Base-by-base conservation (phyloP, 306 rosid species). In the Acmispon strigosus region DNA sequence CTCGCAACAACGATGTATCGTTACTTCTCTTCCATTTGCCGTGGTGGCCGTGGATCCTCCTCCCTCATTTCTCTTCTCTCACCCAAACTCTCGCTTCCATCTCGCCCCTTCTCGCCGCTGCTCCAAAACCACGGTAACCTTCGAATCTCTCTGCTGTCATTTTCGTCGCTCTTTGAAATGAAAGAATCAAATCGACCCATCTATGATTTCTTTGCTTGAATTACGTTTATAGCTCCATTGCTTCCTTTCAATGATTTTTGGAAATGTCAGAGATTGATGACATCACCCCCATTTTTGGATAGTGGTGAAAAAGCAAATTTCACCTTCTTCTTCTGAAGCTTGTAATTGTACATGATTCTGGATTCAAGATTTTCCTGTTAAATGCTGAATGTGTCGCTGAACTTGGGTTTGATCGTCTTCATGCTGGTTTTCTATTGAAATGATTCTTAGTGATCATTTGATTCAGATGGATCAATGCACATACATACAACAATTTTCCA, bases 391-490 rank as follows among this genome's bases (percentile, higher is more conserved):
- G n/a, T 11, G 48, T 12, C 2, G 0, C 13, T 12, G 48, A 11
- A 4, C 44, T 43, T 43, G 2, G 37, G 6, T 32, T 32, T 32
- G 37, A 32, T 32, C 7, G 1, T 11, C 48, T 43, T 12, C 48
- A 4, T 43, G 14, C 15, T 43, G 12, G n/a, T 11, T 43, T 8
- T 43, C 14, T 43, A 27, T 27, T 54, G 90, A 77, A 74, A 60
- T 62, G 6, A 79, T 48, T 59, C 39, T 72, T 72, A 66, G 62
- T 71, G 90, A 80, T 55, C 64, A 58, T 66, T 72, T 48, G 27
- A 43, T 70, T 59, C 55, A 24, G 77, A 77, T 77, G 83, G 78
- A 53, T 50, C 42, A 53, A 42, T 76, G 12, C 48, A 32, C 32
- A 32, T 32, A 6, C 37, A 32, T 32, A 43, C 14, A 43, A 43